These are phyloP conservation scores for Xylaria sp. DNA, from an alignment of 2,329 filamentous ascomycete species.

Conservation along the genomic window DNA sequence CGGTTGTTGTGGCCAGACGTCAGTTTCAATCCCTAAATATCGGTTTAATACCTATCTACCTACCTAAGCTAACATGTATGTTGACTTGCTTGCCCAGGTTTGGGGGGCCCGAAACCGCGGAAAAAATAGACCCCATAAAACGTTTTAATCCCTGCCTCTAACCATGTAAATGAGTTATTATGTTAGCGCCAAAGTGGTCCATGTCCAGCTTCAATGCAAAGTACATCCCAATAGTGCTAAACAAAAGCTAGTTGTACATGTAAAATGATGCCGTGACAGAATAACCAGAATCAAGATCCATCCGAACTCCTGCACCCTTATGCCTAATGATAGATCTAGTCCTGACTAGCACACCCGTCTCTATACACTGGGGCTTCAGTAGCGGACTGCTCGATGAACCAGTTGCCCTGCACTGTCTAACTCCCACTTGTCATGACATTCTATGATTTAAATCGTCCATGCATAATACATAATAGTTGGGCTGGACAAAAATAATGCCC, in stretches of 20 bases:
- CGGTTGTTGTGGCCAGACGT: background rate
- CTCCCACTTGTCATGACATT: constrained; percentile 34
- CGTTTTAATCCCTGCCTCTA: no score
- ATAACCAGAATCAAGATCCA: constrained; percentile 33
- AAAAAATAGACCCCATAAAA: no score
- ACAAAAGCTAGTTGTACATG: constrained; percentile 26
- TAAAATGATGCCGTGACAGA: constrained; percentile 18
- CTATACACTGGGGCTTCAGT: constrained; percentile 38
- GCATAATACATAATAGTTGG: constrained; percentile 39
- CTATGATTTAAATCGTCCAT: constrained; percentile 42
- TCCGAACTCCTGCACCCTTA: constrained; percentile 44
- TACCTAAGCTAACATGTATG: no score
- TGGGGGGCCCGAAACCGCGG: no score
- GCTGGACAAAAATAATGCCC: constrained; percentile 5
- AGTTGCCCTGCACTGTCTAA: constrained; percentile 35
- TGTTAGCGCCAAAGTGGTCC: constrained; percentile 4
- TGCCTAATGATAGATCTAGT: constrained; percentile 39
- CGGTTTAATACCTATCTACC: no score
- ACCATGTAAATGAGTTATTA: constrained; percentile 9
- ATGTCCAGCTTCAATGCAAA: constrained; percentile 31
- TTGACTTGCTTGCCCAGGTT: no score
- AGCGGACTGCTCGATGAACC: constrained; percentile 25
- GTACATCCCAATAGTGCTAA: constrained; percentile 27
- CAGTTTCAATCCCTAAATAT: no score
- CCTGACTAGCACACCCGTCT: constrained; percentile 32